phyloP scores from a whole-genome alignment of 805 yeast genomes.

The Pichia heedii region DNA sequence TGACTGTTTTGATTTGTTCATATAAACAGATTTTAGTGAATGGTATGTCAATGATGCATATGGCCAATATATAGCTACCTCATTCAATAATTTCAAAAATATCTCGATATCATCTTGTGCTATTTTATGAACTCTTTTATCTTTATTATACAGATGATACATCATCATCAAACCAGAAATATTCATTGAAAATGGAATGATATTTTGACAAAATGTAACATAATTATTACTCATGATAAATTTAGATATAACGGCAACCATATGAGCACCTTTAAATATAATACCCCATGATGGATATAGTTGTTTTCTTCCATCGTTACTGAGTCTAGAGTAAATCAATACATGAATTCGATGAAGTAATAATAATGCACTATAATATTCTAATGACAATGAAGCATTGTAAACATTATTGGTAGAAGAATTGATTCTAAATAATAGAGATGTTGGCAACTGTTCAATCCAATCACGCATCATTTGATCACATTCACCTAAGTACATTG shows the following conservation, averaged over 20 bases:
- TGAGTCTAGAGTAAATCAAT: constrained; percentile 27
- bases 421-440: constrained; percentile 49
- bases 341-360: constrained; percentile 64
- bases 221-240: constrained; percentile 48
- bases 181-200: constrained; percentile 40
- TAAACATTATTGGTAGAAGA: constrained; percentile 29
- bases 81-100: constrained; percentile 26
- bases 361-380: constrained; percentile 66
- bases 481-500: constrained; percentile 41
- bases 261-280: constrained; percentile 72
- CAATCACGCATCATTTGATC: constrained; percentile 72
- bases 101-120: constrained; percentile 18
- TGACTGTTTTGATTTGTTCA: constrained; percentile 22
- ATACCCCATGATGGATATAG: constrained; percentile 66
- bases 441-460: constrained; percentile 60
- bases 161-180: constrained; percentile 62
- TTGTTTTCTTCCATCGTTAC: constrained; percentile 12
- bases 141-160: constrained; percentile 44
- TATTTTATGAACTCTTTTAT: constrained; percentile 16
- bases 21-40: constrained; percentile 36
- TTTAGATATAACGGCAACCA: constrained; percentile 57
- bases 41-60: constrained; percentile 43
- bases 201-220: constrained; percentile 28
- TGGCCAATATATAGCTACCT: constrained; percentile 43
- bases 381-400: constrained; percentile 49